Evolutionary conservation across 768 basidiomycete species (phyloP).

Genomic region (Suillus cothurnatus): DNA sequence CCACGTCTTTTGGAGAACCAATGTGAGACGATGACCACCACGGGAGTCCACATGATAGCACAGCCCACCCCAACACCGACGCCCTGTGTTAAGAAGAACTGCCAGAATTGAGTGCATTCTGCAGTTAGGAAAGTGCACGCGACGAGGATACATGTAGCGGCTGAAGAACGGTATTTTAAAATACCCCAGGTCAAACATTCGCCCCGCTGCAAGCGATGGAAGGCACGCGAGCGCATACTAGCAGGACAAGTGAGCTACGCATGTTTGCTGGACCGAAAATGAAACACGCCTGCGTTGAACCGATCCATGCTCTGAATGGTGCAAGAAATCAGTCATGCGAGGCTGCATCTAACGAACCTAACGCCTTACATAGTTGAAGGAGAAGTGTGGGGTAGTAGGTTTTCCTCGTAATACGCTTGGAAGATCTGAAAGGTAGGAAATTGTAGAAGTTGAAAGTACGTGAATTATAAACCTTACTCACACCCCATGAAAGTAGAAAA

Average conservation of each 20-base stretch:
- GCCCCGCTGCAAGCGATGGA: conserved; percentile 63
- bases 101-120: conserved; percentile 76
- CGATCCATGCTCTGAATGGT: conserved; percentile 70
- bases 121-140: conserved; percentile 64
- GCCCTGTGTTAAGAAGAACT: conserved; percentile 76
- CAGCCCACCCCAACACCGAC: conserved; percentile 63
- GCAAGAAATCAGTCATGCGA: not conserved
- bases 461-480: conserved; percentile 34
- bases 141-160: conserved; percentile 53
- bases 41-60: conserved; percentile 65
- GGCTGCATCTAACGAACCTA: not conserved
- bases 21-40: conserved; percentile 61
- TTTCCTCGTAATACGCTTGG: conserved; percentile 69
- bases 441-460: conserved; percentile 1
- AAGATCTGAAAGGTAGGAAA: conserved; percentile 49
- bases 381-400: conserved; percentile 46
- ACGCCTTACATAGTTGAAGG: conserved; percentile 62
- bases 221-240: conserved; percentile 67
- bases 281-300: conserved; percentile 62
- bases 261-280: not conserved
- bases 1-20: conserved; percentile 67
- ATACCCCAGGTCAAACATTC: conserved; percentile 74
- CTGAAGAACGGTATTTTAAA: conserved; percentile 52
- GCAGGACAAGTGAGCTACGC: not conserved
- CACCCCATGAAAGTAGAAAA: conserved; percentile 76